Evolutionary conservation across 202 grass and related monocot species (phyloP).

Genomic region (Brachypodium distachyon): DNA sequence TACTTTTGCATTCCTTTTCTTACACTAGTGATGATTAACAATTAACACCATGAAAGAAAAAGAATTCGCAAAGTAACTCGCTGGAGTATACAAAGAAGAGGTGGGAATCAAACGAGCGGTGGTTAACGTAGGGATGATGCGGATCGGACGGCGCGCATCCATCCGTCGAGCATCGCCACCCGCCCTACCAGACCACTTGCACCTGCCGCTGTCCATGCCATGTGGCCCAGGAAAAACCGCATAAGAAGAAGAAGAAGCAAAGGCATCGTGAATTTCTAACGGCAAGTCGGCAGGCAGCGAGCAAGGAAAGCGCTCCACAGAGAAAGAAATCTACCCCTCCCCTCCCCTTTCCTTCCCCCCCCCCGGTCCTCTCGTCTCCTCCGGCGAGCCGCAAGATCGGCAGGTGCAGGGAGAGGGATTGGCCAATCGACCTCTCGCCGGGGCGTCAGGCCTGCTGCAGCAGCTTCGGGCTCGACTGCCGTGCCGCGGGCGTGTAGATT

Average conservation of each 20-base stretch:
- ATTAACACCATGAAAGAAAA: too few species aligned
- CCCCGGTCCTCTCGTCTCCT: background rate
- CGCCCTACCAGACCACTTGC: too few species aligned
- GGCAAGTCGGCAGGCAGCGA: slow-evolving; percentile 28
- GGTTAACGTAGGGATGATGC: background rate
- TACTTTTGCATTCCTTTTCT: too few species aligned
- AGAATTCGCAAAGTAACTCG: too few species aligned
- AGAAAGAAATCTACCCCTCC: slow-evolving; percentile 4
- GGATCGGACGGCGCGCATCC: slow-evolving; percentile 6
- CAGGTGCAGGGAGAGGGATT: background rate
- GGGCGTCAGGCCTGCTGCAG: too few species aligned
- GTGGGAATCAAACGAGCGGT: background rate
- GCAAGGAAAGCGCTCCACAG: background rate
- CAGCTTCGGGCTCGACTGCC: background rate
- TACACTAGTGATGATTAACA: too few species aligned
- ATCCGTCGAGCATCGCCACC: background rate
- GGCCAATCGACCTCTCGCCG: background rate
- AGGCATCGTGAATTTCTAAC: too few species aligned
- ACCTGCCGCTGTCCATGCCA: background rate
- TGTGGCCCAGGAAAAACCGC: background rate
- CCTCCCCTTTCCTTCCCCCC: background rate
- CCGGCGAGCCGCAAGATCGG: slow-evolving; percentile 23
- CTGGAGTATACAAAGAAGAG: too few species aligned
- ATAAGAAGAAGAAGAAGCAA: background rate
- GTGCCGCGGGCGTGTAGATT: background rate